phyloP scores from a whole-genome alignment of 208 protist species.

The Plasmodiophora brassicae region DNA sequence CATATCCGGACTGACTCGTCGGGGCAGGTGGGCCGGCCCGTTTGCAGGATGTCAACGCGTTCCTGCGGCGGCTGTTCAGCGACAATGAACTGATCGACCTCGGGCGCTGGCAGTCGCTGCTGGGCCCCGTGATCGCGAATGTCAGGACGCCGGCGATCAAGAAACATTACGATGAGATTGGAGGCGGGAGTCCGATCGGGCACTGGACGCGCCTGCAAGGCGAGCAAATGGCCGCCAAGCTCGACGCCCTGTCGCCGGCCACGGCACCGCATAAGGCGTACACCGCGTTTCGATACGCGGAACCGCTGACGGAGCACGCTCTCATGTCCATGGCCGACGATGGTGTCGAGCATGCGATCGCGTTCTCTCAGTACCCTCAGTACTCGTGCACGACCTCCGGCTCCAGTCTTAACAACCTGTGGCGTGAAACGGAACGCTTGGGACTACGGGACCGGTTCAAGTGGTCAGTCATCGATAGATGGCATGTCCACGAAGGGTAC shows the following conservation, averaged over 20 bases:
- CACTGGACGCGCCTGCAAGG: conserved; percentile 16
- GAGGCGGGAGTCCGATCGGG: conserved; percentile 1
- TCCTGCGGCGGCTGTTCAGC: conserved; percentile 28
- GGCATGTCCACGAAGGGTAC: conserved; percentile 50
- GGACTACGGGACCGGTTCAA: conserved; percentile 45
- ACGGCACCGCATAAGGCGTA: conserved; percentile 28
- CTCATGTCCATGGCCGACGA: conserved; percentile 38
- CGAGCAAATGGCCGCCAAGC: background rate
- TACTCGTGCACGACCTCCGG: conserved; percentile 63
- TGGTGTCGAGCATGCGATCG: conserved; percentile 56
- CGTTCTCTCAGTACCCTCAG: conserved; percentile 69
- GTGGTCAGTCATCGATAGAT: conserved; percentile 64
- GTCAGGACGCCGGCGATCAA: background rate
- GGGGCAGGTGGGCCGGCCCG: conserved; percentile 5
- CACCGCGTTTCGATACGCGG: conserved; percentile 30
- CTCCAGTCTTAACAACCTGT: conserved; percentile 57
- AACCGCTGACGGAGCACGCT: background rate
- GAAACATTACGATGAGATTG: background rate
- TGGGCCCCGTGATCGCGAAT: background rate
- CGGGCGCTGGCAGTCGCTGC: background rate
- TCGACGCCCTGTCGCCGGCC: background rate
- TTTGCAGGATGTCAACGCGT: background rate
- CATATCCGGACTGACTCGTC: too few relatives aligned
- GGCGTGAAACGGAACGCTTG: conserved; percentile 22
- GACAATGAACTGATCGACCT: conserved; percentile 24